A percentile compares a stretch with the other conserved stretches of the same genome.
phyloP scores from a whole-genome alignment of 2,329 filamentous ascomycete genomes.

The Aureobasidium subglaciale region DNA sequence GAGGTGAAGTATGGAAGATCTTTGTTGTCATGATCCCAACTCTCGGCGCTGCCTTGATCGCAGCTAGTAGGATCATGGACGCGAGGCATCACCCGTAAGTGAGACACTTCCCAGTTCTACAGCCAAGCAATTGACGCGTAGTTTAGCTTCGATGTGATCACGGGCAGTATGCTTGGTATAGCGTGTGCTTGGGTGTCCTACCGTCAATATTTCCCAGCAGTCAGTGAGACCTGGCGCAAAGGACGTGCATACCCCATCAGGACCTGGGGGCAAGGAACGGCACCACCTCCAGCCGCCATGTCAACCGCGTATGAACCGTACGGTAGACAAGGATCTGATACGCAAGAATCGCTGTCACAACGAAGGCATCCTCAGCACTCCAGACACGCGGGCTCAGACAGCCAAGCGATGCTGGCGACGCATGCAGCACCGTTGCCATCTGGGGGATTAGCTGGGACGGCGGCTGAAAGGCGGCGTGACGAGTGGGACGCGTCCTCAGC shows the following conservation, averaged over 20 bases:
- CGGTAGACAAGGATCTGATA: background rate
- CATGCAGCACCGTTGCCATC: constrained; percentile 11
- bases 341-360: background rate
- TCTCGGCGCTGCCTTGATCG: constrained; percentile 48
- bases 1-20: constrained; percentile 54
- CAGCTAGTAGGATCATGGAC: constrained; percentile 54
- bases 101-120: background rate
- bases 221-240: constrained; percentile 50
- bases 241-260: constrained; percentile 53
- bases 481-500: constrained; percentile 12
- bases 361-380: background rate
- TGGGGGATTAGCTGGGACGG: background rate
- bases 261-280: constrained; percentile 46
- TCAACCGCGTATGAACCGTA: constrained; percentile 11
- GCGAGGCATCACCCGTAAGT: constrained; percentile 48
- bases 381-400: background rate
- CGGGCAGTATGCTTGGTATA: constrained; percentile 47
- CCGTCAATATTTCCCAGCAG: constrained; percentile 52
- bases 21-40: constrained; percentile 48
- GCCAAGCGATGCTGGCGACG: constrained; percentile 8
- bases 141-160: constrained; percentile 48
- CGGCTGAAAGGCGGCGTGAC: background rate
- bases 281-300: constrained; percentile 3
- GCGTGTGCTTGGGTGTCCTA: constrained; percentile 47
- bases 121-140: background rate